Evolutionary conservation across 2,329 filamentous ascomycete genomes (phyloP), one percentile per base, ranked within the genome.

Genomic region (Colletotrichum lupini): DNA sequence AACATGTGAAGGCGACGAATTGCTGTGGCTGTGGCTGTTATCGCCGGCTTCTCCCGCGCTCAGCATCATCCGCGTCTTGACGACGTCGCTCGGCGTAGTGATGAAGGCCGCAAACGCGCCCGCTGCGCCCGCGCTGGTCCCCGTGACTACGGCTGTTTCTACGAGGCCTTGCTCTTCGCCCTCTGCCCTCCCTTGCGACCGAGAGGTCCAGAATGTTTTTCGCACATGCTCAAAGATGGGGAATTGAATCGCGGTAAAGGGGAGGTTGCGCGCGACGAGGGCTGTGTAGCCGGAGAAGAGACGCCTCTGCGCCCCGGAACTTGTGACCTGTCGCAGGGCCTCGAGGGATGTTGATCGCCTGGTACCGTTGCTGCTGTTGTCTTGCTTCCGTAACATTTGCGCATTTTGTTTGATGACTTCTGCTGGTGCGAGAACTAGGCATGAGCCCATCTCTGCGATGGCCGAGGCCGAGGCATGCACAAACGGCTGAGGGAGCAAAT

Each of bases 361-460:
- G 28, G 56, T 6, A 4, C 55, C 46, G 12, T 19, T 32, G 19
- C 55, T 19, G 72, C 76, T 26, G 75, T 78, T 78, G 68, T 49
- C 46, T 49, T 52, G 75, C 19, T 74, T 78, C 37, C 78, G 85
- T 1, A 97, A 86, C 89, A 98, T 95, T 82, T 98, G 95, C 0
- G 95, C 95, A 82, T 98, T 98, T 80, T 97, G 95, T 84, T 98
- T 98, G 75, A 98, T 90, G 8, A 97, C 94, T 81, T 98, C 95
- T 16, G 95, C 94, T 0, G 95, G 95, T 0, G 95, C 96, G 46
- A 98, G 89, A 74, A 98, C 94, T 24, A 95, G 87, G 80, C 95
- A 98, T 5, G 94, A 95, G 3, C 95, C 93, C 76, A 95, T 89
- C 82, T 98, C 95, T 1, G 93, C 95, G 19, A 91, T 83, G 2